Conservation (phyloP, 345 rosid genomes). For the Tarenaya hassleriana region DNA sequence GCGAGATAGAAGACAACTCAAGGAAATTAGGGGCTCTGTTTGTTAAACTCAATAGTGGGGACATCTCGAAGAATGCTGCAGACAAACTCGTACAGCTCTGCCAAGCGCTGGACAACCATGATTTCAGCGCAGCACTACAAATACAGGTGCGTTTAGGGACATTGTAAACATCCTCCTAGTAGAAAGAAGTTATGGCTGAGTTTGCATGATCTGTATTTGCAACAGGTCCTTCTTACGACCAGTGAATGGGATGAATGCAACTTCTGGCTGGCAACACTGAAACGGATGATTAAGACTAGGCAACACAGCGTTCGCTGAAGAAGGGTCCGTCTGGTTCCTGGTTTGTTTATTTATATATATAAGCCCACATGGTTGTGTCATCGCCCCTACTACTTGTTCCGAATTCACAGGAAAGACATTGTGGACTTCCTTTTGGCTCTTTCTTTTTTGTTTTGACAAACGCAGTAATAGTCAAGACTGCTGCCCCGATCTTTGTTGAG, state of each 20-base stretch:
- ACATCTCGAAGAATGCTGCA: slow-evolving; percentile 39
- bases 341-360: too few species aligned
- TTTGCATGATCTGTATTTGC: slow-evolving; percentile 1
- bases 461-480: too few species aligned
- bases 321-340: too few species aligned
- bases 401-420: too few species aligned
- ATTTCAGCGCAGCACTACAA: slow-evolving; percentile 60
- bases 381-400: too few species aligned
- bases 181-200: neutral
- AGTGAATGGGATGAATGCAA: slow-evolving; percentile 99
- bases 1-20: slow-evolving; percentile 17
- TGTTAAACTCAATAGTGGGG: slow-evolving; percentile 13
- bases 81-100: slow-evolving; percentile 87
- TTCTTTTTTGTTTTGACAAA: too few species aligned
- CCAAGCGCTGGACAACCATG: slow-evolving; percentile 66
- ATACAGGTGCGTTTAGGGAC: slow-evolving; percentile 56
- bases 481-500: too few species aligned
- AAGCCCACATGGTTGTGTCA: too few species aligned
- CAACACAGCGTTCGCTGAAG: too few species aligned
- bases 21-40: slow-evolving; percentile 16
- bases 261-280: slow-evolving; percentile 86
- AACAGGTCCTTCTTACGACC: slow-evolving; percentile 83
- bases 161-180: slow-evolving; percentile 4
- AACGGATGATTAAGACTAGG: slow-evolving; percentile 89
- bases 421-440: too few species aligned